Evolutionary conservation across 129 eudicot species (phyloP), one percentile per base, ranked within the genome.

Genomic region (Saposhnikovia divaricata): DNA sequence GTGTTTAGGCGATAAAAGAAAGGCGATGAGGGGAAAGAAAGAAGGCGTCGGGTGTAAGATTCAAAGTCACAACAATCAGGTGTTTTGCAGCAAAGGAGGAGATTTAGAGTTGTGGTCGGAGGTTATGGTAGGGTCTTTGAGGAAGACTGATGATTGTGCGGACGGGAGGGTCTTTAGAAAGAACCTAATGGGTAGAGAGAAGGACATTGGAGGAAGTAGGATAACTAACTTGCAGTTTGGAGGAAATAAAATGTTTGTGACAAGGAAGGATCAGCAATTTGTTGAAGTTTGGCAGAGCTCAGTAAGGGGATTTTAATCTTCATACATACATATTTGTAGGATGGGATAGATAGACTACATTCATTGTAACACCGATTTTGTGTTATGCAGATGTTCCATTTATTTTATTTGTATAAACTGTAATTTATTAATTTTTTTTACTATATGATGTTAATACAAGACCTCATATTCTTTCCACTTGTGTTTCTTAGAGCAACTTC

Each of bases 271-370:
- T 79, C 90, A 95, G 84, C 99, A 90, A 83, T 77, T 53, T 72
- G 89, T 95, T 43, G 99, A 95, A 81, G 99, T 95, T 74, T 95
- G 99, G 99, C 92, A 92, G 73, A 85, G 92, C 83, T 92, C 96
- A 25, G 88, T 72, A 61, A 86, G 85, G 81, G 90, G 90, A 73
- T 78, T 74, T 47, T 91, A 83, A 85, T 76, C 38, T 73, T 80
- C 53, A 14, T 39, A 55, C 53, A 44, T 9, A 18, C 31, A 3
- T 43, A 40, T 73, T 25, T 23, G 77, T 73, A 73, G 53, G 37
- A 23, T 61, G 1, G 1, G 23, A 68, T 73, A 73, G 77, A 44
- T 73, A 47, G 66, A 28, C 34, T 51, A 9, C 50, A 31, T 12
- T 68, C 63, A 40, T 71, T 45, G 59, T 72, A 50, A 57, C 23